phyloP scores from a whole-genome alignment of 2,329 filamentous ascomycete genomes.

The Exophiala oligosperma region DNA sequence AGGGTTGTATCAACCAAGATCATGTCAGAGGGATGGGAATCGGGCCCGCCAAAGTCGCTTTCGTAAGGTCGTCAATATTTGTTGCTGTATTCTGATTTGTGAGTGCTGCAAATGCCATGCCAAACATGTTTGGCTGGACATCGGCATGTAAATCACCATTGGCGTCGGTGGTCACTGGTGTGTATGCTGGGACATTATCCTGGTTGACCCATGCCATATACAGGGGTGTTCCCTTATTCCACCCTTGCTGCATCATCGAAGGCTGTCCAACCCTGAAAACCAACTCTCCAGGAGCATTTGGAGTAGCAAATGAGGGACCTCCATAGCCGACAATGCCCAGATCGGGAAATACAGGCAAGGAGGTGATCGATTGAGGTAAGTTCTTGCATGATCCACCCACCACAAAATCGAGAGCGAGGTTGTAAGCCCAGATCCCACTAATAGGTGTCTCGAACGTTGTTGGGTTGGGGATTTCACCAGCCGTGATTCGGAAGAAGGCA shows the following conservation, averaged over 20 bases:
- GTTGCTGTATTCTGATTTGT: constrained; percentile 25
- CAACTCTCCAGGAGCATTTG: constrained; percentile 18
- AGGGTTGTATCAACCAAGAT: background rate
- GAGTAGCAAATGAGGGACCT: constrained; percentile 15
- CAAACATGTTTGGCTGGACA: constrained; percentile 26
- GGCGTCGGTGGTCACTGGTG: constrained; percentile 17
- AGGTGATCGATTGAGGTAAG: constrained; percentile 8
- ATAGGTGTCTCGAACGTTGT: constrained; percentile 33
- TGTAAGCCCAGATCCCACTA: constrained; percentile 33
- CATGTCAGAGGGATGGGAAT: constrained; percentile 19
- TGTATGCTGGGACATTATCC: constrained; percentile 28
- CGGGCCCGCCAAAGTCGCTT: constrained; percentile 19
- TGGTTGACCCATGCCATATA: constrained; percentile 31
- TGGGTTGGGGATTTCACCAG: constrained; percentile 33
- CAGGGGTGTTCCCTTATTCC: constrained; percentile 13
- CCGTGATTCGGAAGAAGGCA: constrained; percentile 32
- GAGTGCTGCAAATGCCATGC: constrained; percentile 26
- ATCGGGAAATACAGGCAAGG: constrained; percentile 19
- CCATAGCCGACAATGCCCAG: constrained; percentile 20
- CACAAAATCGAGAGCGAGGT: constrained; percentile 33
- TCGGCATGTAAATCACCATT: constrained; percentile 22
- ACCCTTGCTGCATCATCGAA: constrained; percentile 15
- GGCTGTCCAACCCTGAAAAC: constrained; percentile 23
- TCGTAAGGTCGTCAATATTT: constrained; percentile 20
- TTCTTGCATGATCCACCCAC: constrained; percentile 29